Evolutionary conservation across 331 rosid genomes (phyloP), one percentile per base, ranked within the genome.

Genomic region (Rosa hybrid): DNA sequence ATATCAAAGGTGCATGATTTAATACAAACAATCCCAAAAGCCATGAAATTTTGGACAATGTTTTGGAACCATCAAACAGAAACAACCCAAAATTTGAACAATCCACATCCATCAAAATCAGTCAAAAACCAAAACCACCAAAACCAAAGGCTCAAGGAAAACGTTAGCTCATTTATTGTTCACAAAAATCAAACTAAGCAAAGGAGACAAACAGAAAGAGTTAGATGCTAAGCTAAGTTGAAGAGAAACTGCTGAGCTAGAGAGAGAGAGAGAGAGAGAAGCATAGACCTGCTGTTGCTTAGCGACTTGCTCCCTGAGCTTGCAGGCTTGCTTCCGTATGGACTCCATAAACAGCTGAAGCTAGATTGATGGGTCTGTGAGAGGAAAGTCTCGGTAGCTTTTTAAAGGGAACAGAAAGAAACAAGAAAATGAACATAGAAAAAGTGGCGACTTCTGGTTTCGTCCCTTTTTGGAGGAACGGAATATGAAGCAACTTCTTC

Each of bases 251-350:
- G 5, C 41, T 13, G 20, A 42, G 38, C n/a, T 59, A 21, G 64
- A 21, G 30, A 8, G 14, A 59, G 25, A 21, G 7, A 54, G 17
- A 20, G 39, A 34, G 39, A 34, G 39, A 3, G 39, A 34, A 39
- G 59, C 12, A 51, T 30, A 10, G 1, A 63, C 98, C 97, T 92
- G 98, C 60, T 94, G 98, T 78, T 94, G 98, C 83, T 70, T 91
- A 7, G 97, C 98, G 78, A 94, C 98, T 87, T 94, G 97, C 79
- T 94, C 98, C 71, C 98, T 90, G 57, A 92, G 88, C 84, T 88
- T 94, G 84, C 86, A 90, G 74, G 98, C 98, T 83, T 94, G 98
- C 88, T 90, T 94, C 75, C 97, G 81, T 70, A 94, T 90, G 57
- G 97, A 94, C 76, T 94, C 98, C 98, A 94, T 92, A 44, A 30